A percentile compares a stretch with the other conserved stretches of the same genome.
These are phyloP conservation scores for Rhynchospora tenuis DNA, from an alignment of 176 grass and related monocot genomes.

Conservation along the genomic window DNA sequence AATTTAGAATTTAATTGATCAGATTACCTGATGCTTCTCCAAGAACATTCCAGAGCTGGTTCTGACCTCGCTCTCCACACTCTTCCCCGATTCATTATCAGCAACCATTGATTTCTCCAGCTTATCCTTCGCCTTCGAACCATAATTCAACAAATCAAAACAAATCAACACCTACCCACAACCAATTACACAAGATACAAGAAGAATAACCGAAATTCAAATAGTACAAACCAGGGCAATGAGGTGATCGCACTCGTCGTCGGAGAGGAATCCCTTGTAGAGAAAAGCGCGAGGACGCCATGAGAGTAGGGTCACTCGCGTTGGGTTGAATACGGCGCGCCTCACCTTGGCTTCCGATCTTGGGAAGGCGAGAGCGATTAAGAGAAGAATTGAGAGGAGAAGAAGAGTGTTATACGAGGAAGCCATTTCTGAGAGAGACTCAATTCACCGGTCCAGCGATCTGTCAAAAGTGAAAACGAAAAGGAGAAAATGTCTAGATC, in stretches of 20 bases:
- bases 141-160: not conserved
- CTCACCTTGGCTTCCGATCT: constrained; percentile 3
- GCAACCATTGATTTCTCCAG: constrained; percentile 91
- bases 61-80: constrained; percentile 57
- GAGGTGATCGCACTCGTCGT: constrained; percentile 72
- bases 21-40: constrained; percentile 61
- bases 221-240: constrained; percentile 47
- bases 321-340: constrained; percentile 39
- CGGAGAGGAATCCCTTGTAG: constrained; percentile 72
- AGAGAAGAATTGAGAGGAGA: constrained; percentile 15
- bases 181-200: not conserved
- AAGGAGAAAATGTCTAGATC: not conserved
- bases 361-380: constrained; percentile 15
- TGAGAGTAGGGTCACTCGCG: constrained; percentile 66
- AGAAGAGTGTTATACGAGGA: not conserved
- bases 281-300: constrained; percentile 86
- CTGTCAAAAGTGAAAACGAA: not conserved
- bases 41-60: constrained; percentile 94
- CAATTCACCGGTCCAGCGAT: not conserved
- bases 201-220: not conserved
- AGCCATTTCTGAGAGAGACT: constrained; percentile 12
- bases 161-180: not conserved
- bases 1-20: not conserved
- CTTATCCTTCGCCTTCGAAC: constrained; percentile 58
- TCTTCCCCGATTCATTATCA: constrained; percentile 70